Evolutionary conservation across 768 basidiomycete genomes (phyloP).

Genomic region (Krasilnikovozyma curviuscula): DNA sequence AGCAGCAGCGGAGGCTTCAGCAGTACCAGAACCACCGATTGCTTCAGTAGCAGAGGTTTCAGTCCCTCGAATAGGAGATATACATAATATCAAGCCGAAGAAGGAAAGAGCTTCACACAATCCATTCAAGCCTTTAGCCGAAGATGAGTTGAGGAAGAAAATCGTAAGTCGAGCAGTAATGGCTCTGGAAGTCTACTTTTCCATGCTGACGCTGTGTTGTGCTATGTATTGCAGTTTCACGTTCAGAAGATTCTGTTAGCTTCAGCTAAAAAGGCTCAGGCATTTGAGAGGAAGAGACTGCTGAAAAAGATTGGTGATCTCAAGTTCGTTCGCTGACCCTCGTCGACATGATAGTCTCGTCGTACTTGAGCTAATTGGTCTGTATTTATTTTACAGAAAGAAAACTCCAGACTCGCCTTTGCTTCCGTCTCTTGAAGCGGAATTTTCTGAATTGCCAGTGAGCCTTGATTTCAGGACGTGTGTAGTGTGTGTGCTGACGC

Average conservation of each 20-base stretch:
- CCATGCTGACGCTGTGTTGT: neutral
- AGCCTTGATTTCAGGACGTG: conserved; percentile 1
- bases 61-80: no score
- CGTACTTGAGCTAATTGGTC: neutral
- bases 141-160: conserved; percentile 5
- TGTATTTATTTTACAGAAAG: neutral
- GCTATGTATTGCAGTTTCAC: conserved; percentile 39
- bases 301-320: conserved; percentile 43
- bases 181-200: no score
- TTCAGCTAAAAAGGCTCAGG: conserved; percentile 58
- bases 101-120: no score
- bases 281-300: conserved; percentile 61
- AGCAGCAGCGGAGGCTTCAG: no score
- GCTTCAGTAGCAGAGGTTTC: no score
- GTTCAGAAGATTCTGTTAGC: conserved; percentile 51
- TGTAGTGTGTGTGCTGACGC: neutral
- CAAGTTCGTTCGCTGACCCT: conserved; percentile 32
- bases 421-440: neutral
- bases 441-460: neutral
- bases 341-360: neutral
- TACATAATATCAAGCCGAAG: no score
- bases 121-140: conserved; percentile 2
- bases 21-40: no score
- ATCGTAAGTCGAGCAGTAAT: neutral
- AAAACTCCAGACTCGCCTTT: neutral